Conservation (phyloP, 352 stramenopile genomes). For the Phytophthora hybrid region DNA sequence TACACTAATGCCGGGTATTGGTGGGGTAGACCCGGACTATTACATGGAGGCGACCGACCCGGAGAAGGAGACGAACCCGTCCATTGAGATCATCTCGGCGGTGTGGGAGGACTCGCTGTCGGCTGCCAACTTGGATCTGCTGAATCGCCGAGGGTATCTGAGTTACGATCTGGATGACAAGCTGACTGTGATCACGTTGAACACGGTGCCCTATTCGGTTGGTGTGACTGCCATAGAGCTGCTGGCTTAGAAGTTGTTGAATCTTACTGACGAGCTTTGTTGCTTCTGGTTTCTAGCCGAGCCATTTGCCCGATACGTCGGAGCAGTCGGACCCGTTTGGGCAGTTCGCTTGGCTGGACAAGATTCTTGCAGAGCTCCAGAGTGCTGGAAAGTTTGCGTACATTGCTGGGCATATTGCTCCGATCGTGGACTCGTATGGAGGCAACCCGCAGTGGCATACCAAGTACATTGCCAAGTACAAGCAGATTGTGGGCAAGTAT, state of each 20-base stretch:
- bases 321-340: slow-evolving; percentile 84
- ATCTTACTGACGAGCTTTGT: slow-evolving; percentile 7
- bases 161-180: slow-evolving; percentile 71
- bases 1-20: slow-evolving; percentile 8
- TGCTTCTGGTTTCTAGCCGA: slow-evolving; percentile 51
- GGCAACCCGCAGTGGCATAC: slow-evolving; percentile 91
- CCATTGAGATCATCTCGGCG: slow-evolving; percentile 67
- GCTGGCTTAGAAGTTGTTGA: background rate
- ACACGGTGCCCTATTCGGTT: slow-evolving; percentile 89
- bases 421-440: slow-evolving; percentile 91
- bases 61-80: slow-evolving; percentile 57
- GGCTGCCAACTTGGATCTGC: slow-evolving; percentile 56
- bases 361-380: slow-evolving; percentile 66
- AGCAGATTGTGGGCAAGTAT: slow-evolving; percentile 78
- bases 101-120: slow-evolving; percentile 75
- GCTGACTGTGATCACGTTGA: slow-evolving; percentile 79
- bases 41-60: slow-evolving; percentile 84
- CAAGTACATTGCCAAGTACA: slow-evolving; percentile 89
- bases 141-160: slow-evolving; percentile 76
- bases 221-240: background rate
- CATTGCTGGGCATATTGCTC: slow-evolving; percentile 93
- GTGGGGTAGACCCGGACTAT: slow-evolving; percentile 75
- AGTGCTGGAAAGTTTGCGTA: slow-evolving; percentile 72
- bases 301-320: slow-evolving; percentile 79
- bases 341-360: slow-evolving; percentile 92